Conservation (phyloP, 2,329 filamentous ascomycete species). For the Metarhizium album region DNA sequence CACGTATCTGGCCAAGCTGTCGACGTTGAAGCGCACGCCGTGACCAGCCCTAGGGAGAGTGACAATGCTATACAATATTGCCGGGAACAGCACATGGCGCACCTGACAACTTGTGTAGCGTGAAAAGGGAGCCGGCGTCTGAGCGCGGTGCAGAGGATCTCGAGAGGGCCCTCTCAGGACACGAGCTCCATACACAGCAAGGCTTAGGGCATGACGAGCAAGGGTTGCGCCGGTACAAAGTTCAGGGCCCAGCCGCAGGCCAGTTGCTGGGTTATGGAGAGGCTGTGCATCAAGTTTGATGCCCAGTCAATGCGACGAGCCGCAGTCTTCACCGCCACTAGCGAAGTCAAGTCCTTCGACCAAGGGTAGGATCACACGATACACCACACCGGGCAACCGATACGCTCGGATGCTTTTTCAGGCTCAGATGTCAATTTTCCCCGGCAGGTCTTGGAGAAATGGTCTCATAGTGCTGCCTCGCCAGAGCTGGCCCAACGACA, state of each 20-base stretch:
- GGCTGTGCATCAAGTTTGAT: too few species aligned
- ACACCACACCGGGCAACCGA: too few species aligned
- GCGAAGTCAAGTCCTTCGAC: too few species aligned
- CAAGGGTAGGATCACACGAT: too few species aligned
- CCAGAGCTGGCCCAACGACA: too few species aligned
- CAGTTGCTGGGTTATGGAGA: not conserved
- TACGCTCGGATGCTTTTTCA: too few species aligned
- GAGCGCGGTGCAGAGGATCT: not conserved
- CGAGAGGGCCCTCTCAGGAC: conserved; percentile 19
- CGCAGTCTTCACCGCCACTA: too few species aligned
- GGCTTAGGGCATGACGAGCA: not conserved
- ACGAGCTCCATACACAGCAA: conserved; percentile 16
- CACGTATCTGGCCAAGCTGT: not conserved
- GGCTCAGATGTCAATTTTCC: not conserved
- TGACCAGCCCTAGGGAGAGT: not conserved
- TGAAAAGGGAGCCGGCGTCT: not conserved
- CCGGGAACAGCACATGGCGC: too few species aligned
- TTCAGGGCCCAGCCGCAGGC: not conserved
- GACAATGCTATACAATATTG: too few species aligned
- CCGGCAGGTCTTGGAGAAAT: not conserved
- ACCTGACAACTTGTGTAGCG: too few species aligned
- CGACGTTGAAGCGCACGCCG: not conserved
- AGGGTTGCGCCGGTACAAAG: not conserved
- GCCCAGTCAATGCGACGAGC: too few species aligned
- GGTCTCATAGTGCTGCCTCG: not conserved